Base-by-base conservation (phyloP, 345 rosid genomes). In the Gossypium ekmanianum region DNA sequence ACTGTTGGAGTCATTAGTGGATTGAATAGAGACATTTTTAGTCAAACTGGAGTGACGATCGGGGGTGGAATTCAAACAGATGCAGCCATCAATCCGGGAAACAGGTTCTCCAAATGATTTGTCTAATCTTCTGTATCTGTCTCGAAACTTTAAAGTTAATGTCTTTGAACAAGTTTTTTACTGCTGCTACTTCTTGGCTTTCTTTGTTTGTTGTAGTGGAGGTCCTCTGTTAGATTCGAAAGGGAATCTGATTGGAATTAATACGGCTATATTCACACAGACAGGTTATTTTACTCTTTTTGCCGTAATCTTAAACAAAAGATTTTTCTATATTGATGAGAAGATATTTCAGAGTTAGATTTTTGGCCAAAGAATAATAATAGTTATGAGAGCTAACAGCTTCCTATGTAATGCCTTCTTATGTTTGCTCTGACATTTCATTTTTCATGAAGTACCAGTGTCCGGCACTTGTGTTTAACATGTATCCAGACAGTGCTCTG, bases 1-100 rank as follows among this genome's bases (percentile, higher is more conserved):
- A 92, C 98, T 0, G 93, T 86, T 54, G 98, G 98, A 43, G 97
- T 94, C 61, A 85, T 94, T 47, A 94, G 98, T 56, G 98, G 98
- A 80, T 80, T 94, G 78, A 91, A 94, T 79, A 83, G 98, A 2
- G 98, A 94, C 61, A 94, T 92, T 69, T 94, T 89, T 76, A 94
- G 98, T 79, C 88, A 88, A 87, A 83, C 94, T 51, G 98, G 98
- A 72, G 93, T 94, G 48, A 92, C 96, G 12, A 90, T 94, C 73
- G 92, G 97, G 72, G 98, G 98, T 76, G 97, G 97, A 65, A 89
- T 94, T 83, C 98, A 94, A 89, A 94, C 98, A 39, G 98, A 94
- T 90, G 98, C 98, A 16, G 97, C 98, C 34, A 94, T 92, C 77
- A 94, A 94, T 86, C 98, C 98, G 0, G 98, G 98, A 69, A 94